Evolutionary conservation across 148 eudicot species (phyloP), one percentile per base, ranked within the genome.

Genomic region (Polygonum maritimum): DNA sequence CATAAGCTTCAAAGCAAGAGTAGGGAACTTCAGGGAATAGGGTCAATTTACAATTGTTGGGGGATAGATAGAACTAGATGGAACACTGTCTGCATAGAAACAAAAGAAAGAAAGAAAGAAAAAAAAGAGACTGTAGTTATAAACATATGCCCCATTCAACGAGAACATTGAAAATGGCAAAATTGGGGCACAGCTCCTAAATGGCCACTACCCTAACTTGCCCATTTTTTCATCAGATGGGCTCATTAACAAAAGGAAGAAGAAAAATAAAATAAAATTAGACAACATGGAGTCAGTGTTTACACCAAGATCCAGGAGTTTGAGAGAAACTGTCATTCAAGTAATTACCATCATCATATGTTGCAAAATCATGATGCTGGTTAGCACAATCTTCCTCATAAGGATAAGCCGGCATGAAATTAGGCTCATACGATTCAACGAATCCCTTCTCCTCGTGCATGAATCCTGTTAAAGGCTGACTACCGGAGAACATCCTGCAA

Each of bases 401-500:
- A 74, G 84, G 79, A 79, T 80, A 78, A 38, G 48, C 45, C 38
- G 77, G 55, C 14, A 48, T 19, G 14, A 5, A 21, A 21, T 45
- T 22, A 8, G 47, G 58, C 38, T 75, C 63, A 51, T 78, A 78
- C 35, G 90, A 87, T 63, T 85, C 83, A 54, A 83, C 67, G 72
- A 89, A 81, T 4, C 96, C 90, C 62, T 75, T 87, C 78, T 75
- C 84, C 82, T 88, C 89, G 0, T 82, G 80, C 35, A 77, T 80
- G 67, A 84, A 93, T 76, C 88, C 76, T 16, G 92, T 89, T 65
- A 78, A 76, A 0, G 94, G 76, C 80, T 79, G 74, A 58, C 87
- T 84, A 57, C 91, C 83, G 7, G 91, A 84, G 60, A 86, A 89
- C 85, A 86, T 86, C 45, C 85, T 83, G 81, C 95, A 91, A 0